Evolutionary conservation across 768 basidiomycete species (phyloP).

Genomic region (Hygrocybe punicea): DNA sequence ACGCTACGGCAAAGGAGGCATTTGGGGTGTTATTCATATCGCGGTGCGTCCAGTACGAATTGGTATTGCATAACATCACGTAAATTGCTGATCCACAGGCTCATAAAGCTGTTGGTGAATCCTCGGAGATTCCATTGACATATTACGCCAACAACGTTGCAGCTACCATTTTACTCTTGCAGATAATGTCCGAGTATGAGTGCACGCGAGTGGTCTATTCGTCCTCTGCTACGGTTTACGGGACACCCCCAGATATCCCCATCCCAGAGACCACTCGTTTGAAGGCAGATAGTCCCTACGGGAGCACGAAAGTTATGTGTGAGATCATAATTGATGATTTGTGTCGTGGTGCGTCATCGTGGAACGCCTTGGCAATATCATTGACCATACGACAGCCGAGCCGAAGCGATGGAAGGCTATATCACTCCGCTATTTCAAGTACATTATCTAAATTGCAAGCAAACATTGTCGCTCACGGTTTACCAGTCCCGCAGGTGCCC

Average conservation of each 20-base stretch:
- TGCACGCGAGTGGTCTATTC: constrained; percentile 92
- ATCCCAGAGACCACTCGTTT: constrained; percentile 90
- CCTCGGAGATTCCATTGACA: constrained; percentile 83
- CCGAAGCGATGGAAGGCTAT: constrained; percentile 71
- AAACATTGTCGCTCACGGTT: background rate
- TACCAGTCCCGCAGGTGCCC: constrained; percentile 90
- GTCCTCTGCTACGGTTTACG: constrained; percentile 97
- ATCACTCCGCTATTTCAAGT: constrained; percentile 97
- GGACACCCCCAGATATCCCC: constrained; percentile 85
- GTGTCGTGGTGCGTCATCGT: constrained; percentile 58
- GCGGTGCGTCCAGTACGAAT: constrained; percentile 59
- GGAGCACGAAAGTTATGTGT: constrained; percentile 92
- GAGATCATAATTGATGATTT: constrained; percentile 89
- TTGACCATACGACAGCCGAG: constrained; percentile 51
- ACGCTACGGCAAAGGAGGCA: constrained; percentile 80
- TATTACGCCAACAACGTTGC: constrained; percentile 95
- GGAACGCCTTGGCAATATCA: constrained; percentile 6
- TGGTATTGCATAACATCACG: background rate
- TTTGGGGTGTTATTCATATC: constrained; percentile 96
- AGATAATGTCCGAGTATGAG: constrained; percentile 81
- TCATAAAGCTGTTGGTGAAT: constrained; percentile 97
- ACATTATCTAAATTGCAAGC: constrained; percentile 19
- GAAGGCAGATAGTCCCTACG: constrained; percentile 89
- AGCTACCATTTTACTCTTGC: constrained; percentile 81
- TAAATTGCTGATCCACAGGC: constrained; percentile 49